Evolutionary conservation across 1,284 basidiomycete species (phyloP), one percentile per base, ranked within the genome.

Genomic region (Agroathelia rolfsii): DNA sequence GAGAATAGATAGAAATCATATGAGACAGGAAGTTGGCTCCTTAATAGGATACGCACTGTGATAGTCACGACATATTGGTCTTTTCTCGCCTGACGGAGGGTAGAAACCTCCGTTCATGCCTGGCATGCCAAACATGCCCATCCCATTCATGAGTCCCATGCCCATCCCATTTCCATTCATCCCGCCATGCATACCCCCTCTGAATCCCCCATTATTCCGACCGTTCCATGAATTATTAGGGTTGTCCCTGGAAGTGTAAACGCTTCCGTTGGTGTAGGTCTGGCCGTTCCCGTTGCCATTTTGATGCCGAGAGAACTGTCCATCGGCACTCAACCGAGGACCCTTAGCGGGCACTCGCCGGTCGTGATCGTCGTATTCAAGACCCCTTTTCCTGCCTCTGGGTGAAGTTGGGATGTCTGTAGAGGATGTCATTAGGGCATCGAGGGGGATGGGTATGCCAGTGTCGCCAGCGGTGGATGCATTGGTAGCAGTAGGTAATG

Each of bases 31-130:
- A 33, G 19, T 29, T 28, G 27, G 28, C 26, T 17, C 3, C 8
- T 32, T 24, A 24, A 4, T 10, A n/a, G 32, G 16, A 18, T 9
- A 70, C 88, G 52, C 49, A 92, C 89, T 84, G 54, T 90, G 78
- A 52, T 93, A 94, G 54, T 94, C 88, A 39, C 81, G 70, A 60
- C 89, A 94, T 37, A 82, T 68, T 6, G 79, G 80, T 42, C 74
- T 61, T 41, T 68, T 70, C 48, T 72, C 72, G 42, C 77, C 76
- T 44, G 77, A 76, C 18, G 79, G 77, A 34, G 69, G 69, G 48
- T 83, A 83, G 5, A 59, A 34, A 18, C 34, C 22, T 3, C 12
- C 35, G 37, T 15, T 35, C 20, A 43, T 44, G 21, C 44, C 38
- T n/a, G n/a, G n/a, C 33, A 22, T 34, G 30, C 32, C 36, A 26